A percentile compares a stretch with the other conserved stretches of the same genome.
Evolutionary conservation across 139 green algal genomes (phyloP).

Genomic region (Pleodorina starrii): DNA sequence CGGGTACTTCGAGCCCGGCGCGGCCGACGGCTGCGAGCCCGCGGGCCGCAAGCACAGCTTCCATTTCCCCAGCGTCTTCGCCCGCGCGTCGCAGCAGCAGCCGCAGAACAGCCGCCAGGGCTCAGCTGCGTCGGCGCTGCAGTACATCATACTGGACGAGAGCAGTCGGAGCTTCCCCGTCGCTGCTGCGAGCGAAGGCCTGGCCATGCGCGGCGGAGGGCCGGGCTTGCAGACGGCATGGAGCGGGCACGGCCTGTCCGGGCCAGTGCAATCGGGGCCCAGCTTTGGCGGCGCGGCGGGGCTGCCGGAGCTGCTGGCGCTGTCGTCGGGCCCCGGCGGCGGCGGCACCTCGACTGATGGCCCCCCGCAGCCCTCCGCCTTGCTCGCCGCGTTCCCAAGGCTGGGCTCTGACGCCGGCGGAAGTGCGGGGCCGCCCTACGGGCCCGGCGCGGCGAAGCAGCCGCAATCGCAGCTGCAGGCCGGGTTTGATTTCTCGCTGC

Average conservation of each 20-base stretch:
- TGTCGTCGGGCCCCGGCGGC: neutral
- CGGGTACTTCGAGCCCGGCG: neutral
- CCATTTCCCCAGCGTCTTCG: neutral
- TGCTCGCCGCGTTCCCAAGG: no score
- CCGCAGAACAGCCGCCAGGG: neutral
- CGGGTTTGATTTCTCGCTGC: no score
- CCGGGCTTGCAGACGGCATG: neutral
- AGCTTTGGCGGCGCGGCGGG: neutral
- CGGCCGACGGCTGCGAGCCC: no score
- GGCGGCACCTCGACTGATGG: no score
- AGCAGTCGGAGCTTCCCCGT: constrained; percentile 5
- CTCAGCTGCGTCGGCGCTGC: neutral
- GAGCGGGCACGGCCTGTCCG: neutral
- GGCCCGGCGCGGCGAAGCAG: no score
- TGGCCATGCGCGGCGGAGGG: no score
- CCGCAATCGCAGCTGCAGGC: no score
- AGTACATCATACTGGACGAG: constrained; percentile 16
- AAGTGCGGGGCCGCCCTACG: no score
- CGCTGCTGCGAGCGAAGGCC: no score
- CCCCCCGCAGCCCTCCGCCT: no score
- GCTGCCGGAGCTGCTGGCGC: neutral
- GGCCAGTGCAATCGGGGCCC: neutral
- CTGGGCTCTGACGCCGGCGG: no score
- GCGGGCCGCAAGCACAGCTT: neutral
- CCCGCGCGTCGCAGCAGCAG: neutral